Base-by-base conservation (phyloP, 148 eudicot species). In the Rhododendron vialii region DNA sequence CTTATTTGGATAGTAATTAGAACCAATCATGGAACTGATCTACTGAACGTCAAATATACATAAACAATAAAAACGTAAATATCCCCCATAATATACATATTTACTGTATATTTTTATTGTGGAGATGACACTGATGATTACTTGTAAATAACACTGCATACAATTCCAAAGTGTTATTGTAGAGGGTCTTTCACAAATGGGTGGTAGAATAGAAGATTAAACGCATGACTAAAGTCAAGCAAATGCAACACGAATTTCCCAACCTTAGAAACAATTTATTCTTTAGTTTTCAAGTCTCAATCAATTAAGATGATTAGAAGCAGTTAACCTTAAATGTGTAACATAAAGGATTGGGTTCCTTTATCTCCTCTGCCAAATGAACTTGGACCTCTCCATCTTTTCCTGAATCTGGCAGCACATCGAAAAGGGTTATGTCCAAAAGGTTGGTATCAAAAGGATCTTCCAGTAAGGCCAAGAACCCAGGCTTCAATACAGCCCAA, bases 401-500 rank as follows among this genome's bases (percentile, higher is more conserved):
- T 88, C 90, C 92, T 67, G 98, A 93, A 84, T 93, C 91, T 63
- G 98, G 98, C 84, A 95, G 90, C 76, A 94, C 89, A 91, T 98
- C 96, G 76, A 98, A 98, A 80, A 98, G 91, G 82, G 95, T 88
- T 55, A 98, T 95, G 84, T 98, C 99, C 87, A 98, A 88, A 43
- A 93, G 95, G 88, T 90, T 90, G 63, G 90, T 87, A 83, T 92
- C 97, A 88, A 93, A 93, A 84, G 98, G 99, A 86, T 98, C 96
- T 92, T 94, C 96, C 47, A 98, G 90, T 81, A 98, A 93, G 88
- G 98, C 99, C 91, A 98, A 88, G 90, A 95, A 98, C 81, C 99
- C 98, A 87, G 99, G 98, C 90, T 95, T 98, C 41, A 98, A 90
- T 57, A 98, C 99, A 87, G 95, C 96, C 99, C 99, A 96, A 17